Evolutionary conservation across 2,329 filamentous ascomycete genomes (phyloP).

Genomic region (Aspergillus texensis): DNA sequence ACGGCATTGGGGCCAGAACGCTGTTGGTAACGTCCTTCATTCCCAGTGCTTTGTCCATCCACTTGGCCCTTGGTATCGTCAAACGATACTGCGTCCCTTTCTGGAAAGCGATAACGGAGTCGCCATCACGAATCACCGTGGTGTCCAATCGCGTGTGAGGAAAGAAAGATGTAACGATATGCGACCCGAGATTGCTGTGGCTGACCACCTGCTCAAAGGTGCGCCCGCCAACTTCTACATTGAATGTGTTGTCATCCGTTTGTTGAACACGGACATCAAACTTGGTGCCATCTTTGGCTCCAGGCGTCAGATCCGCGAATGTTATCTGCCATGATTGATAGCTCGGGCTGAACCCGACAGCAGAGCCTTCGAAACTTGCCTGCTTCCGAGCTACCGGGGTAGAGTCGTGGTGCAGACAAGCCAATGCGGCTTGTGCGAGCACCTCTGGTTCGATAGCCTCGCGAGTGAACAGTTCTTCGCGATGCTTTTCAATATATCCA

Average conservation of each 20-base stretch:
- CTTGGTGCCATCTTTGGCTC: conserved; percentile 38
- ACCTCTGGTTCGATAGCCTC: conserved; percentile 68
- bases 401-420: conserved; percentile 60
- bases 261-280: conserved; percentile 56
- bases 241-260: conserved; percentile 51
- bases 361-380: conserved; percentile 34
- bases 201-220: conserved; percentile 51
- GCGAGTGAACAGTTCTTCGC: conserved; percentile 73
- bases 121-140: conserved; percentile 65
- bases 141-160: conserved; percentile 77
- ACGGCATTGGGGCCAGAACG: conserved; percentile 93
- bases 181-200: conserved; percentile 48
- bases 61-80: conserved; percentile 63
- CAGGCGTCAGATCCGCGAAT: conserved; percentile 52
- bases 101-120: conserved; percentile 73
- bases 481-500: conserved; percentile 91
- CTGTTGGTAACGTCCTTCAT: conserved; percentile 78
- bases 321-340: conserved; percentile 66
- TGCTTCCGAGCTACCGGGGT: conserved; percentile 29
- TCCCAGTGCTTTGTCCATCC: conserved; percentile 86
- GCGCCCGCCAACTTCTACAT: conserved; percentile 49
- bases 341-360: conserved; percentile 62
- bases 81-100: conserved; percentile 62
- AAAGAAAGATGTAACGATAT: conserved; percentile 73
- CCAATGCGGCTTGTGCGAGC: conserved; percentile 84